phyloP scores from a whole-genome alignment of 106 monocot species.

The Dendrobium chrysotoxum region DNA sequence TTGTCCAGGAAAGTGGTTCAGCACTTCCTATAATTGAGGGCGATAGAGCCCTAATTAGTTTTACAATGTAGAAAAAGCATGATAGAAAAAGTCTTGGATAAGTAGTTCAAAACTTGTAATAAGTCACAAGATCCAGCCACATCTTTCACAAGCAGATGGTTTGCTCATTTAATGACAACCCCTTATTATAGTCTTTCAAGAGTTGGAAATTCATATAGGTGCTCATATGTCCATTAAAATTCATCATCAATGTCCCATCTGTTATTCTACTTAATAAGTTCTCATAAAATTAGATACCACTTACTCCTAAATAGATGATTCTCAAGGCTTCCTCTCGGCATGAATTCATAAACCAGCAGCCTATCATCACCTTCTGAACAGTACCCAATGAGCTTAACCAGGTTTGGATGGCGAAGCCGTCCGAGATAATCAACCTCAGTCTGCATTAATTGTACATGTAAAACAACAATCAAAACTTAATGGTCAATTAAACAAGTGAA shows the following conservation, averaged over 20 bases:
- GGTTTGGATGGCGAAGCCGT: conserved; percentile 29
- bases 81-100: background rate
- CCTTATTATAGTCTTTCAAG: too few relatives aligned
- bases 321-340: conserved; percentile 31
- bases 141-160: too few relatives aligned
- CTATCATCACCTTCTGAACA: conserved; percentile 24
- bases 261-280: too few relatives aligned
- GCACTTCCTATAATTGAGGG: conserved; percentile 22
- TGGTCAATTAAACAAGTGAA: background rate
- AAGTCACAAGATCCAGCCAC: too few relatives aligned
- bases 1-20: conserved; percentile 48
- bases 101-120: background rate
- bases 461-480: background rate
- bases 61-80: background rate
- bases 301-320: conserved; percentile 35
- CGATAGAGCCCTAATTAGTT: background rate
- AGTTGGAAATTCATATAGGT: too few relatives aligned
- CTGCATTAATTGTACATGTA: conserved; percentile 4
- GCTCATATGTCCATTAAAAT: too few relatives aligned
- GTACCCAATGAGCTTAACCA: conserved; percentile 35
- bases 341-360: conserved; percentile 29
- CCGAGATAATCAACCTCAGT: conserved; percentile 37
- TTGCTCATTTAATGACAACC: too few relatives aligned
- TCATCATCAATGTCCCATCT: too few relatives aligned
- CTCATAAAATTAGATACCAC: background rate